Conservation (phyloP, 257 asterid genomes). For the Rhazya stricta region DNA sequence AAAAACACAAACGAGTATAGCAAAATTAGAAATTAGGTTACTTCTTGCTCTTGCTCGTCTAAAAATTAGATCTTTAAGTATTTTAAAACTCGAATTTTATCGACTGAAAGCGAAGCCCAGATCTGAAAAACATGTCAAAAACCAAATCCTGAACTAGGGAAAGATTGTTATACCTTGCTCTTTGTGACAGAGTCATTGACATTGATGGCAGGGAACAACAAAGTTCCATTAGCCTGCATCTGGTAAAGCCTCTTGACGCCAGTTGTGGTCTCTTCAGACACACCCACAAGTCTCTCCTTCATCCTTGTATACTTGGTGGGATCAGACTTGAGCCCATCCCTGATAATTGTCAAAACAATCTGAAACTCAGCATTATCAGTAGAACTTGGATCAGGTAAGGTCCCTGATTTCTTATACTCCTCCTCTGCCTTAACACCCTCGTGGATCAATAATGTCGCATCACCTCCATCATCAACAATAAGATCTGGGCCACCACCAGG, state of each 20-base stretch:
- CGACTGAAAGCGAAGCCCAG: background rate
- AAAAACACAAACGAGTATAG: background rate
- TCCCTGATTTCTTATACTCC: constrained; percentile 53
- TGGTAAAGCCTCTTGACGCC: constrained; percentile 91
- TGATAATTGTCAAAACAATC: constrained; percentile 59
- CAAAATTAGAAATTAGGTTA: background rate
- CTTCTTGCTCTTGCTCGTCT: background rate
- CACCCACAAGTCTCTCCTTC: constrained; percentile 85
- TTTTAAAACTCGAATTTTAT: no score
- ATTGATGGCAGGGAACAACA: constrained; percentile 78
- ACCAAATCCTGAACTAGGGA: background rate
- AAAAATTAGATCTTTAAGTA: background rate
- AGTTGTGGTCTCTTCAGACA: constrained; percentile 90
- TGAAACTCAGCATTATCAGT: constrained; percentile 82
- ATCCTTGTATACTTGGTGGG: constrained; percentile 62
- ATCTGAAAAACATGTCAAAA: background rate
- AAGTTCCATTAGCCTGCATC: constrained; percentile 73
- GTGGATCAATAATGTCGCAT: constrained; percentile 70
- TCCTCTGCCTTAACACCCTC: constrained; percentile 92
- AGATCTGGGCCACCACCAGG: constrained; percentile 77
- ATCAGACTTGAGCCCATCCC: constrained; percentile 61
- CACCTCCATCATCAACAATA: constrained; percentile 90
- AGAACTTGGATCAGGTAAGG: constrained; percentile 61
- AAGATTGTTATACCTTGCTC: constrained; percentile 73
- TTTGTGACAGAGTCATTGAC: constrained; percentile 86